Evolutionary conservation across 805 yeast genomes (phyloP).

Genomic region (Yamadazyma sp.): DNA sequence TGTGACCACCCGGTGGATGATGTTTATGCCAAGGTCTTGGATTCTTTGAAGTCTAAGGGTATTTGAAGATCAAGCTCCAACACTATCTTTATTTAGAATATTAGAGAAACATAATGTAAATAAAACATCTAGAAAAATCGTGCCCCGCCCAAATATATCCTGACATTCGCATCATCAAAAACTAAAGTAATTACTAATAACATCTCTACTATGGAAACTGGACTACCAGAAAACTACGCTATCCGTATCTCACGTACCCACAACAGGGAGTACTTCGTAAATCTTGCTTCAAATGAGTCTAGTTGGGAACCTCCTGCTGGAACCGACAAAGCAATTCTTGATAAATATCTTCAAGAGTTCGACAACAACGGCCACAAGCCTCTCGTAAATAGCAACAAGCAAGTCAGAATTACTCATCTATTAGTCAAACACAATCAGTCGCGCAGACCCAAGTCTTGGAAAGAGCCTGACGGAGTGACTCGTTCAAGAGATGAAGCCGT

Average conservation of each 20-base stretch:
- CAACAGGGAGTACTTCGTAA: conserved; percentile 79
- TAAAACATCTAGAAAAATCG: too few species aligned
- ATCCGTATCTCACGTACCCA: conserved; percentile 76
- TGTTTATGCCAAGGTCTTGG: conserved; percentile 69
- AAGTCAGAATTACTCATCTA: conserved; percentile 79
- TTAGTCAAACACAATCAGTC: conserved; percentile 80
- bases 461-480: conserved; percentile 67
- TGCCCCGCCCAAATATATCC: too few species aligned
- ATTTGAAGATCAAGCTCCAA: too few species aligned
- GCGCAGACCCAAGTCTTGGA: conserved; percentile 92
- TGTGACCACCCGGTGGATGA: conserved; percentile 81
- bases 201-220: conserved; percentile 44
- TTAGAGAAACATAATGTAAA: too few species aligned
- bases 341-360: conserved; percentile 50
- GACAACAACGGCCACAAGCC: conserved; percentile 46
- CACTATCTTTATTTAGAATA: too few species aligned
- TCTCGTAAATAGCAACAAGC: conserved; percentile 48
- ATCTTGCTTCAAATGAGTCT: conserved; percentile 68
- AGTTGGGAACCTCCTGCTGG: conserved; percentile 92
- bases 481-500: conserved; percentile 82
- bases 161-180: conserved; percentile 4
- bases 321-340: conserved; percentile 60
- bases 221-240: conserved; percentile 86
- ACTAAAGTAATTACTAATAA: background rate
- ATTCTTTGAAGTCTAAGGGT: conserved; percentile 52